Base-by-base conservation (phyloP, 2,329 filamentous ascomycete species). In the Colletotrichum orbiculare region DNA sequence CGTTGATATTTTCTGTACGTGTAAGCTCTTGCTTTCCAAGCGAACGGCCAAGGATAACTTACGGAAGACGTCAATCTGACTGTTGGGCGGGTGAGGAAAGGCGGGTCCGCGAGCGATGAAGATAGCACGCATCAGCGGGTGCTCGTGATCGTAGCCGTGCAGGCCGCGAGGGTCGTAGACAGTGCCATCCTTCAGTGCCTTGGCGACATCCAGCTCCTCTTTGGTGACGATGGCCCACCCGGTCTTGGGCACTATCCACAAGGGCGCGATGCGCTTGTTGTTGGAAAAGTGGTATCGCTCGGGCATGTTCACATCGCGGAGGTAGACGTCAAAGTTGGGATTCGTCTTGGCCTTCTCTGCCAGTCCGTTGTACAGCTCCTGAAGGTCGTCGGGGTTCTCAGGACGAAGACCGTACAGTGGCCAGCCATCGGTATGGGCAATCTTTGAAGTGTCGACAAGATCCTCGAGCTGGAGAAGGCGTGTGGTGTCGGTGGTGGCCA, bases 41-140 rank as follows among this genome's bases (percentile, higher is more conserved):
- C 35, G 37, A 49, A 8, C 2, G 10, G 17, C 42, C 13, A 48
- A 25, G 25, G 12, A 13, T 8, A n/a, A 86, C 91, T 87, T 86
- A 94, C 92, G 94, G 75, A 98, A 98, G 4, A 85, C 82, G 38
- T 92, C 88, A 38, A 98, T 78, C 68, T 89, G 87, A 76, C 92
- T 96, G 71, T 96, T 94, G 0, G 92, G 89, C 43, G 86, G 81
- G 71, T 97, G 94, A 0, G 93, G 92, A 74, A 99, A 99, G 0
- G 95, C 94, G 4, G 96, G 96, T 0, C 96, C 96, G 43, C 93
- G 85, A 1, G 96, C 96, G 53, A 98, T 85, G 72, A 99, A 99
- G 47, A 99, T 96, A 0, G 96, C 95, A 43, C 96, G 85, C 96
- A 99, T 99, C 48, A 99, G 82, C 0, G 95, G 94, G 74, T 99